phyloP scores from a whole-genome alignment of 768 basidiomycete genomes.

The Mycena haematopus region DNA sequence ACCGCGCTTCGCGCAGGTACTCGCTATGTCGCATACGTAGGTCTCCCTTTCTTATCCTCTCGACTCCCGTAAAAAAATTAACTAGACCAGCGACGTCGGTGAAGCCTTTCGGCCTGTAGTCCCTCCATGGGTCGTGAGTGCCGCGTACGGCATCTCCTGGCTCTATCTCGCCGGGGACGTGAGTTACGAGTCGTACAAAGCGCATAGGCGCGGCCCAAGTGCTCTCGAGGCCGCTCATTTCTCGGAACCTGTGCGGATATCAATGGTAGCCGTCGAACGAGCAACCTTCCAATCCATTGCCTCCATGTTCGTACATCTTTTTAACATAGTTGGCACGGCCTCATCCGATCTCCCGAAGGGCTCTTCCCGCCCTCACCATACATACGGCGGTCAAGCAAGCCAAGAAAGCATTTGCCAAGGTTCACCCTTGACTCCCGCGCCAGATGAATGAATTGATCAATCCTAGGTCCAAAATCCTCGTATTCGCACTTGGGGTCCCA shows the following conservation, averaged over 20 bases:
- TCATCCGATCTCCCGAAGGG: slow-evolving; percentile 57
- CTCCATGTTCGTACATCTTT: slow-evolving; percentile 64
- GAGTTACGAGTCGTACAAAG: slow-evolving; percentile 82
- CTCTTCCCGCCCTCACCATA: slow-evolving; percentile 83
- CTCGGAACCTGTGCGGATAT: slow-evolving; percentile 71
- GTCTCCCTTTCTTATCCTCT: slow-evolving; percentile 30
- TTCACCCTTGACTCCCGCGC: background rate
- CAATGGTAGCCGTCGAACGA: slow-evolving; percentile 76
- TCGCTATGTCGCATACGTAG: slow-evolving; percentile 81
- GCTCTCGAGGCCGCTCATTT: slow-evolving; percentile 71
- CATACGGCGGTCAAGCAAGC: slow-evolving; percentile 82
- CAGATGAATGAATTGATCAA: background rate
- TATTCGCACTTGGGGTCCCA: slow-evolving; percentile 78
- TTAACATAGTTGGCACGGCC: background rate
- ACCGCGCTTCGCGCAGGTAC: slow-evolving; percentile 74
- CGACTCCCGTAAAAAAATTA: slow-evolving; percentile 26
- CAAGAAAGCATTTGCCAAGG: slow-evolving; percentile 66
- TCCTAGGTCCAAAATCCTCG: slow-evolving; percentile 55
- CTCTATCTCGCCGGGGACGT: slow-evolving; percentile 82
- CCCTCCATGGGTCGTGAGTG: slow-evolving; percentile 71
- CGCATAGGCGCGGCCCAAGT: slow-evolving; percentile 69
- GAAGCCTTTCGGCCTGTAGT: slow-evolving; percentile 86
- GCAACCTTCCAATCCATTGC: slow-evolving; percentile 83
- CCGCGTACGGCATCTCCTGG: slow-evolving; percentile 85
- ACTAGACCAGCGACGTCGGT: slow-evolving; percentile 80